Conservation (phyloP, 208 protist species). For the Leptomonas pyrrhocoris region DNA sequence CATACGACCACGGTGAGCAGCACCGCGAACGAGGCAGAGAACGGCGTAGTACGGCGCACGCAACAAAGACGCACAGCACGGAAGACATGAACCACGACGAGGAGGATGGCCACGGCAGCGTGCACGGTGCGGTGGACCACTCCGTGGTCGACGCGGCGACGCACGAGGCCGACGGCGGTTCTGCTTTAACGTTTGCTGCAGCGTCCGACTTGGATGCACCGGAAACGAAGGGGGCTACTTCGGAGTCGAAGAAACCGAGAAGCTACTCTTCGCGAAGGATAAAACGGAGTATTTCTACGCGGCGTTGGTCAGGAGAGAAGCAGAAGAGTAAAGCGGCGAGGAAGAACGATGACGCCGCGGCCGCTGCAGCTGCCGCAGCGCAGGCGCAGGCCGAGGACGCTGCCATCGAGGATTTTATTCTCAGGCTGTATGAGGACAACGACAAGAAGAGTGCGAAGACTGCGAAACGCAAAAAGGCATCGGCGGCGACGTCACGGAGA, state of each 20-base stretch:
- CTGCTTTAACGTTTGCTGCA: too few relatives aligned
- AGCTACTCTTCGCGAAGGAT: not conserved
- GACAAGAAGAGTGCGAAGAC: not conserved
- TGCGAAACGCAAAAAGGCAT: not conserved
- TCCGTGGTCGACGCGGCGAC: not conserved
- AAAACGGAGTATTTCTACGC: not conserved
- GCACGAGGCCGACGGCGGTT: not conserved
- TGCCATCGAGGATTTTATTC: conserved; percentile 24
- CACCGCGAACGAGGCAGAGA: not conserved
- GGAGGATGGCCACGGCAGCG: not conserved
- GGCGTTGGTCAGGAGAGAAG: not conserved
- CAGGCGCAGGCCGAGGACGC: conserved; percentile 14
- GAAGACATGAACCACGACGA: not conserved
- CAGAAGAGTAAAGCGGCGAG: not conserved
- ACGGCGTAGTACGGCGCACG: not conserved
- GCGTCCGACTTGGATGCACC: not conserved
- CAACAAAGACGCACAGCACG: not conserved
- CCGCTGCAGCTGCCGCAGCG: not conserved
- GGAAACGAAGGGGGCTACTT: not conserved
- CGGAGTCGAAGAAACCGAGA: not conserved
- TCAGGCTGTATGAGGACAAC: conserved; percentile 12
- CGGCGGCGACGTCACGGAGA: not conserved
- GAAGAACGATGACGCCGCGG: not conserved
- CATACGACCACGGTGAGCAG: not conserved
- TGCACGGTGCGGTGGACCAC: not conserved